phyloP scores from a whole-genome alignment of 2,329 filamentous ascomycete genomes.

The Claviceps cyperi region DNA sequence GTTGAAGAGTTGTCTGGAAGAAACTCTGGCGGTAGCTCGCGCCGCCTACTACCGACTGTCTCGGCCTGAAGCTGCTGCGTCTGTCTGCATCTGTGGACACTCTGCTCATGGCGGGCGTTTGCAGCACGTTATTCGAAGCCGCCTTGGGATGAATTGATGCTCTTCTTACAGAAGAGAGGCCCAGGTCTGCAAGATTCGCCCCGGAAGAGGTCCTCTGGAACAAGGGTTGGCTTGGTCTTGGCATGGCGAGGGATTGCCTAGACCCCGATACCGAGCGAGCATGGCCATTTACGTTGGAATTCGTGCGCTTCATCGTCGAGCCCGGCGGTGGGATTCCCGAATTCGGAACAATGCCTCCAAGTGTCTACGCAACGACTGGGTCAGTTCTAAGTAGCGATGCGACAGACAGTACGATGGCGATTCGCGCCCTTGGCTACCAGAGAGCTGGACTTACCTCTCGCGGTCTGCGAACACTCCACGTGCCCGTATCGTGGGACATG shows the following conservation, averaged over 20 bases:
- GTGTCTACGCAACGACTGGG: conserved; percentile 42
- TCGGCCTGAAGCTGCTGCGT: conserved; percentile 63
- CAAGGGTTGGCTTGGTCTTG: conserved; percentile 70
- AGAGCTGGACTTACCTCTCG: conserved; percentile 54
- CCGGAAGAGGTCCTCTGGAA: conserved; percentile 79
- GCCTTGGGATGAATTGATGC: conserved; percentile 68
- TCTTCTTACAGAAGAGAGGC: conserved; percentile 71
- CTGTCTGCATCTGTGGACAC: conserved; percentile 41
- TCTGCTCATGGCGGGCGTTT: conserved; percentile 40
- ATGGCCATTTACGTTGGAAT: conserved; percentile 57
- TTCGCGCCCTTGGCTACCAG: conserved; percentile 3
- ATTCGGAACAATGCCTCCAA: conserved; percentile 71
- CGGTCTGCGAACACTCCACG: conserved; percentile 84
- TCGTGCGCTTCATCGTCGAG: conserved; percentile 88
- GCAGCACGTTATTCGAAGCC: conserved; percentile 8
- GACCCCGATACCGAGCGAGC: conserved; percentile 70
- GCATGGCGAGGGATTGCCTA: conserved; percentile 72
- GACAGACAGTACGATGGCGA: conserved; percentile 5
- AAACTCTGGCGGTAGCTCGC: conserved; percentile 69
- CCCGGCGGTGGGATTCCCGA: conserved; percentile 78
- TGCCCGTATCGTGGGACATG: conserved; percentile 78
- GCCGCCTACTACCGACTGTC: conserved; percentile 54
- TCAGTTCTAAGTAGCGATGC: conserved; percentile 5
- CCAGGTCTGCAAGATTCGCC: conserved; percentile 62
- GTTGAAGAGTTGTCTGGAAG: conserved; percentile 73